Evolutionary conservation across 225 moss, liverwort and hornwort genomes (phyloP).

Genomic region (Takakia lepidozioides): DNA sequence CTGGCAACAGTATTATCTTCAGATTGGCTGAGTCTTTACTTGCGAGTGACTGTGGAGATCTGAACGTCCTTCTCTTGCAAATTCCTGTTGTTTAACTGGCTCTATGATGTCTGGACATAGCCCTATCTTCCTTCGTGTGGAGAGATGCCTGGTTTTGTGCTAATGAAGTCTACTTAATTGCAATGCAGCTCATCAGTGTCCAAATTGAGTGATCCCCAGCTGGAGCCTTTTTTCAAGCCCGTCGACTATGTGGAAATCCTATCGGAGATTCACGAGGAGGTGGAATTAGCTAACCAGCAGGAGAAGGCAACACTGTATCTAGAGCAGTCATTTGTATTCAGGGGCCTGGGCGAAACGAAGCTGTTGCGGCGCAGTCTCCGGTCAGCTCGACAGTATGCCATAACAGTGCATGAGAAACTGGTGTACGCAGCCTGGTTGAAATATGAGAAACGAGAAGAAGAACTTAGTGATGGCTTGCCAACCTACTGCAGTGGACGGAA

Average conservation of each 20-base stretch:
- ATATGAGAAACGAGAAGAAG: slow-evolving; percentile 90
- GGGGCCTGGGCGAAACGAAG: slow-evolving; percentile 93
- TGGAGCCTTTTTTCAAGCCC: slow-evolving; percentile 81
- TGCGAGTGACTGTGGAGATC: neutral
- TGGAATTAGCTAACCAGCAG: slow-evolving; percentile 72
- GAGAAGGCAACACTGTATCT: slow-evolving; percentile 72
- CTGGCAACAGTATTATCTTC: no score
- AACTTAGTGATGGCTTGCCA: slow-evolving; percentile 67
- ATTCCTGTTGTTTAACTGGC: neutral
- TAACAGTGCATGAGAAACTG: slow-evolving; percentile 85
- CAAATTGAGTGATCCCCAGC: slow-evolving; percentile 73
- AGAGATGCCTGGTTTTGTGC: neutral
- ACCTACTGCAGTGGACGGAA: slow-evolving; percentile 82
- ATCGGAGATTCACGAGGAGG: slow-evolving; percentile 86
- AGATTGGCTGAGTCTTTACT: neutral
- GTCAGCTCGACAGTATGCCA: slow-evolving; percentile 77
- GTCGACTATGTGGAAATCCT: slow-evolving; percentile 95
- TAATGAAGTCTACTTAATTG: neutral
- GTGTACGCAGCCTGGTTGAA: slow-evolving; percentile 97
- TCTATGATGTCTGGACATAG: neutral
- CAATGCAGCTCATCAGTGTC: slow-evolving; percentile 77
- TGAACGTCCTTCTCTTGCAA: neutral
- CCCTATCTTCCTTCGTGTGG: neutral
- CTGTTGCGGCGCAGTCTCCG: slow-evolving; percentile 91
- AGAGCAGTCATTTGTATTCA: slow-evolving; percentile 92